Conservation (phyloP, 225 moss, liverwort and hornwort genomes). For the Lunularia cruciata region DNA sequence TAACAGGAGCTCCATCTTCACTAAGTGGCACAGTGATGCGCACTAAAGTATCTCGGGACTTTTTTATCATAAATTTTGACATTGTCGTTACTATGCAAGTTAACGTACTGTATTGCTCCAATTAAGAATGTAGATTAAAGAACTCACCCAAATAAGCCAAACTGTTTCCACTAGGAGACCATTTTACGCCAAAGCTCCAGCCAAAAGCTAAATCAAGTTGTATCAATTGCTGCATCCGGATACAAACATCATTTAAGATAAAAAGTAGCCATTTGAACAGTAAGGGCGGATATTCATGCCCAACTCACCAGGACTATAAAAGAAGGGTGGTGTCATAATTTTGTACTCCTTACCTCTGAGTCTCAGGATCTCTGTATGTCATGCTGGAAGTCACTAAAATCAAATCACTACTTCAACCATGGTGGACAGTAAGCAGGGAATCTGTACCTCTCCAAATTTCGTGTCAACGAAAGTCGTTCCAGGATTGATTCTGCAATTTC, state of each 20-base stretch:
- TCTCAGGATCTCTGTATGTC: too few relatives aligned
- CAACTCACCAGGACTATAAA: background rate
- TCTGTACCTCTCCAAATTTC: constrained; percentile 94
- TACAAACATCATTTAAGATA: too few relatives aligned
- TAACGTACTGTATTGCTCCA: too few relatives aligned
- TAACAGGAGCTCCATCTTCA: background rate
- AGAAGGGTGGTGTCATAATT: background rate
- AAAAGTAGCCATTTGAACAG: too few relatives aligned
- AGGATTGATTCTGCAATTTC: constrained; percentile 63
- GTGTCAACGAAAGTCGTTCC: constrained; percentile 88
- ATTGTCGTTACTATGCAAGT: too few relatives aligned
- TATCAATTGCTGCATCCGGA: constrained; percentile 70
- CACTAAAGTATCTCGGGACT: background rate
- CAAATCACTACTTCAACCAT: too few relatives aligned
- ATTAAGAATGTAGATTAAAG: constrained; percentile 2
- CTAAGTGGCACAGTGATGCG: background rate
- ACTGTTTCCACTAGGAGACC: constrained; percentile 94
- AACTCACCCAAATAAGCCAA: constrained; percentile 87
- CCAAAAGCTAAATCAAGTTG: constrained; percentile 91
- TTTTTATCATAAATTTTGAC: too few relatives aligned
- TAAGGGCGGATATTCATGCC: background rate
- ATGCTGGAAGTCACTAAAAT: too few relatives aligned
- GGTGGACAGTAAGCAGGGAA: too few relatives aligned
- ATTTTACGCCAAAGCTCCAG: constrained; percentile 92
- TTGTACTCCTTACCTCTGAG: background rate